Evolutionary conservation across 805 yeast species (phyloP).

Genomic region (Kluyveromyces lactis): DNA sequence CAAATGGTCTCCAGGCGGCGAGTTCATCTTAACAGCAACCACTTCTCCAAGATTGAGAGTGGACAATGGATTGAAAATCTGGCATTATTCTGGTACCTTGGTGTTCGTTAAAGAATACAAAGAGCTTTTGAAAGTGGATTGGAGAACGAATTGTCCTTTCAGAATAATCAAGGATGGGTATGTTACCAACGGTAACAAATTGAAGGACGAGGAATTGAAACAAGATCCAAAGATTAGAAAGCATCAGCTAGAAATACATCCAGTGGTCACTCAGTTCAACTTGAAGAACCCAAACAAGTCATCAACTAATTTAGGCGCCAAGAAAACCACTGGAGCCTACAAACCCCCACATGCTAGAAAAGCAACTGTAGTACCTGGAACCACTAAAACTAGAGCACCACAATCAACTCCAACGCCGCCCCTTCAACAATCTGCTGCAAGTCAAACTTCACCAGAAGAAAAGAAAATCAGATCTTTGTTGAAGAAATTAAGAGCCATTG

Average conservation of each 20-base stretch:
- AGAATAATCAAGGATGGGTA: constrained; percentile 28
- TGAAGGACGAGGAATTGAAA: constrained; percentile 27
- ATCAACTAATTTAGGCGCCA: constrained; percentile 15
- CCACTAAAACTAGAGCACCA: constrained; percentile 49
- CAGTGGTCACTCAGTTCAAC: constrained; percentile 53
- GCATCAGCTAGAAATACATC: constrained; percentile 59
- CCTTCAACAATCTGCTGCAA: constrained; percentile 9
- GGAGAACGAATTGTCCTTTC: constrained; percentile 53
- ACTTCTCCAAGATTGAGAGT: constrained; percentile 95
- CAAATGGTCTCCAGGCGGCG: constrained; percentile 97
- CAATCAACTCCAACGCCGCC: constrained; percentile 12
- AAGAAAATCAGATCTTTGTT: constrained; percentile 84
- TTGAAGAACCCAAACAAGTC: constrained; percentile 30
- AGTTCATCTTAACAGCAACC: constrained; percentile 88
- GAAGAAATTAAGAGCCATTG: constrained; percentile 94
- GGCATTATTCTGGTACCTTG: constrained; percentile 86
- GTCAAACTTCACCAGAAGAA: constrained; percentile 60
- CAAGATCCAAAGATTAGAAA: constrained; percentile 41
- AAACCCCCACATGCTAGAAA: constrained; percentile 93
- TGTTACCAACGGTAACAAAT: constrained; percentile 20
- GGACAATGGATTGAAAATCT: constrained; percentile 87
- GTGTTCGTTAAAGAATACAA: constrained; percentile 69
- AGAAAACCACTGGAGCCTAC: constrained; percentile 80
- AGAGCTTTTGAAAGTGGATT: constrained; percentile 72
- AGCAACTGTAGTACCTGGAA: constrained; percentile 26